Base-by-base conservation (phyloP, 495 filamentous ascomycete species). In the Tuber indicum region DNA sequence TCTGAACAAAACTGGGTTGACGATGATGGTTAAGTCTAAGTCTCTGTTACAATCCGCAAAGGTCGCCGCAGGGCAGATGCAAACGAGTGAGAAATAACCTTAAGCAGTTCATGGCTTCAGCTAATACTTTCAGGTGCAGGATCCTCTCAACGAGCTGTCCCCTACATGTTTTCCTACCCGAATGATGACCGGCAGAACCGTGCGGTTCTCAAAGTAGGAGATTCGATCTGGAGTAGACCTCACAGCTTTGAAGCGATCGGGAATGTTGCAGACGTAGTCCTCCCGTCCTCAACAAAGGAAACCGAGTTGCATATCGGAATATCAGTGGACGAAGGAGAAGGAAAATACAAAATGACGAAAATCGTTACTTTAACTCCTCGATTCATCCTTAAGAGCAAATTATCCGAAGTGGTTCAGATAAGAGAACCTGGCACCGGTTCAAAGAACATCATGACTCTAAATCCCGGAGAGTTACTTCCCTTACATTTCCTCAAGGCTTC, bases 201-300 rank as follows among this genome's bases (percentile, higher is more conserved):
- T 70, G 94, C 92, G 23, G 87, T 94, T 36, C 83, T 99, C 71
- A 97, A 91, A 85, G 89, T 97, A 70, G 92, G 91, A 44, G 92
- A 97, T 58, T 97, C 96, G 9, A 87, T 89, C 41, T 98, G 96
- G 96, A 97, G 95, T 85, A 97, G 92, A 84, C 94, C 96, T 3
- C 95, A 98, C 84, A 97, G 92, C 88, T 96, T 99, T 82, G 96
- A 99, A 82, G 96, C 96, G n/a, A 95, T 99, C 76, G 96, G 96
- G 70, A 97, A 94, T 84, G 93, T 91, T 8, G 90, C 92, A 43
- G 93, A 97, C 78, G 91, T 96, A 23, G 88, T 93, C 45, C 88
- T 99, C 66, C 91, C 92, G 19, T 92, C 94, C 9, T 78, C 88
- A 8, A 75, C 76, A 12, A 86, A 86, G 36, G 91, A 88, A 43